Evolutionary conservation across 768 basidiomycete genomes (phyloP).

Genomic region (Chiua virens): DNA sequence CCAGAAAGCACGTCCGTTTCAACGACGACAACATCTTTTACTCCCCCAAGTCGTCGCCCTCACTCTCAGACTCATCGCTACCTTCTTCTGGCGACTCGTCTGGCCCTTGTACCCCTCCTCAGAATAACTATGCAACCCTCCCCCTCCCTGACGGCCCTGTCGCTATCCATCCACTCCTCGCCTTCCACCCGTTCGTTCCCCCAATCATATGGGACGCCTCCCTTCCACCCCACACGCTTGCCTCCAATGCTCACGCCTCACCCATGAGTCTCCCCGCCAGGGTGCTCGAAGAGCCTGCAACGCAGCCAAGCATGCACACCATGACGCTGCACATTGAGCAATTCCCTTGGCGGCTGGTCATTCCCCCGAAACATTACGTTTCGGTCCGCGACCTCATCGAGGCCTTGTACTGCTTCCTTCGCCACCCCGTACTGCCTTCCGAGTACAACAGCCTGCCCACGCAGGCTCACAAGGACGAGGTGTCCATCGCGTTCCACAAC

Average conservation of each 20-base stretch:
- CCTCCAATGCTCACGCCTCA: constrained; percentile 26
- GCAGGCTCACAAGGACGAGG: constrained; percentile 31
- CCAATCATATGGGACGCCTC: constrained; percentile 24
- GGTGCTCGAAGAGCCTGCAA: constrained; percentile 31
- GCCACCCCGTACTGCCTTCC: constrained; percentile 34
- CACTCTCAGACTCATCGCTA: constrained; percentile 29
- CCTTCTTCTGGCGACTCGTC: constrained; percentile 30
- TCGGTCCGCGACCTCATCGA: constrained; percentile 52
- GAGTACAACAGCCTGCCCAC: constrained; percentile 43
- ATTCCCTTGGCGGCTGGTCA: constrained; percentile 35
- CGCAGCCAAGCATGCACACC: constrained; percentile 27
- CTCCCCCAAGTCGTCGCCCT: constrained; percentile 28
- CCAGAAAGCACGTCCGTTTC: constrained; percentile 32
- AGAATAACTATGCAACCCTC: constrained; percentile 16
- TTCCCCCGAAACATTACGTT: constrained; percentile 32
- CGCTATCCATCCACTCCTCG: constrained; percentile 31
- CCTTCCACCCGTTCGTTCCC: constrained; percentile 24
- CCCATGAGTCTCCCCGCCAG: constrained; percentile 21
- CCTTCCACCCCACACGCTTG: constrained; percentile 18
- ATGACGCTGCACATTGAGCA: constrained; percentile 31
- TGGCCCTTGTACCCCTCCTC: constrained; percentile 31
- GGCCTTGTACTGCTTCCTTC: constrained; percentile 44
- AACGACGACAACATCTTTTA: constrained; percentile 33
- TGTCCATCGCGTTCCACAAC: constrained; percentile 43
- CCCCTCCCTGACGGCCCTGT: constrained; percentile 29